Conservation (phyloP, 176 grass and related monocot species). For the Avena eriantha region DNA sequence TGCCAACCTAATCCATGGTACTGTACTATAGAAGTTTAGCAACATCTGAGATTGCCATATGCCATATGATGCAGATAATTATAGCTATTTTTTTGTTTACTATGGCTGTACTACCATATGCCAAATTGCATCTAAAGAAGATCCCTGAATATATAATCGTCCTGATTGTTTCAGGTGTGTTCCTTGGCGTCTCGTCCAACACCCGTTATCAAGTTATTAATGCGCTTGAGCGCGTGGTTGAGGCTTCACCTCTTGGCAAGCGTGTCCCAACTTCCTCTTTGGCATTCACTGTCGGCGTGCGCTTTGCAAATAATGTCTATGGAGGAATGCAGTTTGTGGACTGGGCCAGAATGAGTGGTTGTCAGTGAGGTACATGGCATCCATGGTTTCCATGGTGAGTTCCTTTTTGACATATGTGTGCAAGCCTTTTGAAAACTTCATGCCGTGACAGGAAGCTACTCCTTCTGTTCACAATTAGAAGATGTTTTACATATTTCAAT, state of each 20-base stretch:
- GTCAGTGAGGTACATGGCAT: slow-evolving; percentile 55
- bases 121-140: slow-evolving; percentile 16
- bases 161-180: slow-evolving; percentile 67
- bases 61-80: slow-evolving; percentile 15
- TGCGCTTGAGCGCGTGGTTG: slow-evolving; percentile 78
- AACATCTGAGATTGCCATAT: not conserved
- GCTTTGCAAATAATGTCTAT: slow-evolving; percentile 90
- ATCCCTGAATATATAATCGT: slow-evolving; percentile 39
- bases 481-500: no score
- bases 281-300: slow-evolving; percentile 88
- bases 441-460: no score
- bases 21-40: not conserved
- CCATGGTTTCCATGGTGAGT: slow-evolving; percentile 35
- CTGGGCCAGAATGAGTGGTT: slow-evolving; percentile 86
- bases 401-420: not conserved
- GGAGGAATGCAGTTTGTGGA: slow-evolving; percentile 99
- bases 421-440: not conserved
- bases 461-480: no score
- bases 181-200: slow-evolving; percentile 91
- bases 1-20: not conserved
- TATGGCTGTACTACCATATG: not conserved
- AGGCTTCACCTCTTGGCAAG: slow-evolving; percentile 80
- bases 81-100: not conserved
- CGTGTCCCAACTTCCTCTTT: slow-evolving; percentile 70
- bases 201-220: slow-evolving; percentile 96